phyloP scores from a whole-genome alignment of 2,329 filamentous ascomycete species.

The Coleophoma crateriformis region DNA sequence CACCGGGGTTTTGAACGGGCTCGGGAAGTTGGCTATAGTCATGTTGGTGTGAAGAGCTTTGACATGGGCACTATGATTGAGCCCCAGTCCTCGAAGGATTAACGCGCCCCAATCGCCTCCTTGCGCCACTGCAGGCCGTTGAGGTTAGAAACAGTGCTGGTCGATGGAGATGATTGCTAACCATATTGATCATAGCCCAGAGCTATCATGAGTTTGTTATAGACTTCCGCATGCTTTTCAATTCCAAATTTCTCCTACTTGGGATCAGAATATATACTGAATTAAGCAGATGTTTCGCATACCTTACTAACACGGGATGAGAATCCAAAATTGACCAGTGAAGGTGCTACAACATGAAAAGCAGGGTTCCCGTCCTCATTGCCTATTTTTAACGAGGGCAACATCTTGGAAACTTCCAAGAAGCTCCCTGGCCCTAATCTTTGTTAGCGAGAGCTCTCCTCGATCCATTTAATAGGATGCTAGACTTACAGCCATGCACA shows the following conservation, averaged over 20 bases:
- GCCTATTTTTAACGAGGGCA: conserved; percentile 31
- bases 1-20: neutral
- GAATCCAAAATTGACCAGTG: conserved; percentile 48
- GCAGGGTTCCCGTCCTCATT: neutral
- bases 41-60: conserved; percentile 1
- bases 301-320: conserved; percentile 24
- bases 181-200: conserved; percentile 58
- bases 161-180: neutral
- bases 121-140: conserved; percentile 37
- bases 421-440: conserved; percentile 56
- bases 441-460: too few relatives aligned
- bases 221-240: conserved; percentile 56
- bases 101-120: conserved; percentile 65
- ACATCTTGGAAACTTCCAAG: conserved; percentile 57
- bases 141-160: neutral
- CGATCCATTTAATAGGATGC: neutral
- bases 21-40: neutral
- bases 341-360: conserved; percentile 42
- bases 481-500: conserved; percentile 52
- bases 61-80: neutral
- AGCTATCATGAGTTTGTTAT: conserved; percentile 64
- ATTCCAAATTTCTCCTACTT: conserved; percentile 50
- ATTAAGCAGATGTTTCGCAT: conserved; percentile 16
- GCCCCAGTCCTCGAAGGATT: conserved; percentile 26
- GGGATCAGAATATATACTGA: neutral